Conservation (phyloP, 2,329 filamentous ascomycete species). For the Pseudopithomyces chartarum region DNA sequence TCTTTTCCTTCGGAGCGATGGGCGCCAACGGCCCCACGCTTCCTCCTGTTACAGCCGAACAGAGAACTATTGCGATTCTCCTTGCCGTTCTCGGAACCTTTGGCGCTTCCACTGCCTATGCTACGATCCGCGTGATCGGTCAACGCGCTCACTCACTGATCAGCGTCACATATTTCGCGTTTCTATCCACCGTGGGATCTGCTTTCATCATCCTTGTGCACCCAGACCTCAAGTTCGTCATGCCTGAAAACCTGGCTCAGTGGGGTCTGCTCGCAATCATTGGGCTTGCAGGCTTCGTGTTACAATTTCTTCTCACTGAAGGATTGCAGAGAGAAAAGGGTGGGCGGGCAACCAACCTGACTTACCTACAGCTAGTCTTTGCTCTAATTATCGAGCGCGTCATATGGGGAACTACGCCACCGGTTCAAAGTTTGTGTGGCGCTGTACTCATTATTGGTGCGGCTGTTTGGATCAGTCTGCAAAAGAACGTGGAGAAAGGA, state of each 20-base stretch:
- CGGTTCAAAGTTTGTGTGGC: constrained; percentile 28
- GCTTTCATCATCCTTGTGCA: constrained; percentile 60
- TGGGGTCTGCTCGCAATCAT: constrained; percentile 72
- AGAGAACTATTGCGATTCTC: constrained; percentile 70
- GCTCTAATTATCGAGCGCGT: constrained; percentile 65
- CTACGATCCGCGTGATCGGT: constrained; percentile 77
- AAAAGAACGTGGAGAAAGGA: constrained; percentile 21
- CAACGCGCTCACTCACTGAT: constrained; percentile 77
- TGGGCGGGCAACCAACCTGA: constrained; percentile 64
- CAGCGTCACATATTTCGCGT: constrained; percentile 79
- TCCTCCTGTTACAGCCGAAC: constrained; percentile 55
- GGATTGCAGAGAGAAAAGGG: constrained; percentile 73
- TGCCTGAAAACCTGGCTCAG: constrained; percentile 58
- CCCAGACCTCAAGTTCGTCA: constrained; percentile 60
- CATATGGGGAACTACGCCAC: constrained; percentile 52
- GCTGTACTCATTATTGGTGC: constrained; percentile 31
- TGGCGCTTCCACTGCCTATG: constrained; percentile 73
- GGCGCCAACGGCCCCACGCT: constrained; percentile 7
- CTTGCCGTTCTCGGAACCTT: constrained; percentile 75
- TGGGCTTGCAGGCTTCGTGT: constrained; percentile 73
- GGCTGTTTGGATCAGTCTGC: constrained; percentile 32
- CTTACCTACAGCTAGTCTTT: constrained; percentile 70
- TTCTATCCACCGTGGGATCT: constrained; percentile 69
- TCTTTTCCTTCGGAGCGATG: not conserved
- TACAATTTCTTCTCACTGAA: constrained; percentile 80